A percentile compares a stretch with the other conserved stretches of the same genome.
Evolutionary conservation across 148 eudicot genomes (phyloP).

Genomic region (Rhododendron williamsianum): DNA sequence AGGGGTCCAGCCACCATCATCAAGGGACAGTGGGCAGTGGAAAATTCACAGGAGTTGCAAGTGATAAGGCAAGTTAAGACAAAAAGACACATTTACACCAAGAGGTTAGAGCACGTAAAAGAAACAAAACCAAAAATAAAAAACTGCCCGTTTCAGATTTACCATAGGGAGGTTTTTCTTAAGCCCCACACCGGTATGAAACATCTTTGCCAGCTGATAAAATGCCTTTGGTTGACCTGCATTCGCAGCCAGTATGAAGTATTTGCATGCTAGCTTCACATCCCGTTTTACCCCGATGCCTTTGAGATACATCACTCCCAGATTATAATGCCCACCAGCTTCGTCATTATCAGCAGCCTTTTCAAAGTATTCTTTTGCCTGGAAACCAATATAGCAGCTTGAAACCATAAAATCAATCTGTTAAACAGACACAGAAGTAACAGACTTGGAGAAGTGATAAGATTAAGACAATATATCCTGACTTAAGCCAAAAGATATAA

Average conservation of each 20-base stretch:
- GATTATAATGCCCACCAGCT: conserved; percentile 84
- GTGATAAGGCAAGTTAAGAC: not conserved
- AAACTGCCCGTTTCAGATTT: conserved; percentile 13
- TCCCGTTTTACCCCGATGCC: conserved; percentile 83
- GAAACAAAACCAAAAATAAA: not conserved
- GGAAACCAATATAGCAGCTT: conserved; percentile 14
- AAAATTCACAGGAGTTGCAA: not conserved
- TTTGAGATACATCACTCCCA: conserved; percentile 92
- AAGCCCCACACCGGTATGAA: conserved; percentile 88
- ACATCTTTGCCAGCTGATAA: conserved; percentile 96
- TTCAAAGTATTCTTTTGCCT: conserved; percentile 94
- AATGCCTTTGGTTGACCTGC: conserved; percentile 91
- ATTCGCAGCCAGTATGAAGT: conserved; percentile 62
- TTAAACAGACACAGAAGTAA: not conserved
- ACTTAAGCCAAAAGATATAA: too few relatives aligned
- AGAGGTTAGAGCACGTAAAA: not conserved
- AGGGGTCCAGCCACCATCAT: not conserved
- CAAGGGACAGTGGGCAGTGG: not conserved
- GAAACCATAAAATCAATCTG: not conserved
- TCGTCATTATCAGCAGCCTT: conserved; percentile 81
- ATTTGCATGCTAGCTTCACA: conserved; percentile 67
- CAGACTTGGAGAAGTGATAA: too few relatives aligned
- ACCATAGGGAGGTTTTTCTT: conserved; percentile 78
- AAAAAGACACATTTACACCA: not conserved
- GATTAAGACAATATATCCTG: too few relatives aligned